Evolutionary conservation across 2,329 filamentous ascomycete species (phyloP), one percentile per base, ranked within the genome.

Genomic region (Microdochium nivale): DNA sequence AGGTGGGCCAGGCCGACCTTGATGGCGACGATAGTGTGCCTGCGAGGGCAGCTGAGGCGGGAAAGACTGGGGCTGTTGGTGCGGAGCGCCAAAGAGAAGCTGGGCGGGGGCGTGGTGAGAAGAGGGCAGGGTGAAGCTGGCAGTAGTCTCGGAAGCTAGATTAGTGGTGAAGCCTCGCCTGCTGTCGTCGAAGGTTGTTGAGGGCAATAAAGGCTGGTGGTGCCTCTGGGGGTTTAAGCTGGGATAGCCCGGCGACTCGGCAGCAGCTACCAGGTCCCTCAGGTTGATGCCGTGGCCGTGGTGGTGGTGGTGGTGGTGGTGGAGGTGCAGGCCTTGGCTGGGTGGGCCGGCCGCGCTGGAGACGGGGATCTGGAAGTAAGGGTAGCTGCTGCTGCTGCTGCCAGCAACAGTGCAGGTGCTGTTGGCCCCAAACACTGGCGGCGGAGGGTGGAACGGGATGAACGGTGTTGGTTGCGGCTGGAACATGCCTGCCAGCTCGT

Each of bases 401-500:
- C n/a, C n/a, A n/a, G n/a, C 32, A 33, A 16, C 9, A 16, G 32
- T 33, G 32, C 32, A 33, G 43, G 61, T 52, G 14, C 56, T 59
- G 44, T 58, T 58, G 55, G 74, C 61, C 59, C 69, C 72, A 68
- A 73, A 73, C 37, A 7, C 5, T 14, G n/a, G n/a, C n/a, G 67
- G 59, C 53, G 58, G 53, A 58, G 68, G 69, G 59, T 65, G 69
- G 60, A 71, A 73, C 58, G 70, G 65, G 57, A 69, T 64, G 56
- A 72, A 77, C 51, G 76, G 71, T 51, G 74, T 75, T 51, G 75
- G 69, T 58, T 78, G 74, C 61, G 77, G 73, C 65, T 78, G 73
- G 68, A 78, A 81, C 77, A 80, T 81, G 65, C 68, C 72, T 61
- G 58, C 16, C 40, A 11, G 27, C 5, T 30, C 27, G 5, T 30